Evolutionary conservation across 352 stramenopile species (phyloP).

Genomic region (Sclerospora graminicola): DNA sequence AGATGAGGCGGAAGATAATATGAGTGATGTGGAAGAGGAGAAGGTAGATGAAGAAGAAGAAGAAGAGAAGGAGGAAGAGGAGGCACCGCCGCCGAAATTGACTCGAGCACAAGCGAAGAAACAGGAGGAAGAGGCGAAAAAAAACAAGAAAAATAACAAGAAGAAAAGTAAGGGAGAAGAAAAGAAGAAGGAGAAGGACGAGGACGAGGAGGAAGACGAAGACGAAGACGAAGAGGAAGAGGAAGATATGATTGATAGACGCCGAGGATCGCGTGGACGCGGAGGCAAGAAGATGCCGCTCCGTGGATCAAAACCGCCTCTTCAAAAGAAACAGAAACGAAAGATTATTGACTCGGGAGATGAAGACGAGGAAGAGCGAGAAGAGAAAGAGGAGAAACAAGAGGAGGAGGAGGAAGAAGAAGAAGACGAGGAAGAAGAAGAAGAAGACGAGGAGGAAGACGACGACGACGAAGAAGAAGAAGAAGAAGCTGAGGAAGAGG

Average conservation of each 20-base stretch:
- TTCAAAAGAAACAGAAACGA: constrained; percentile 22
- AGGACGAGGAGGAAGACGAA: constrained; percentile 37
- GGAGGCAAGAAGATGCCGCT: constrained; percentile 12
- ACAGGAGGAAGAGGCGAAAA: constrained; percentile 23
- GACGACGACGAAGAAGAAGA: constrained; percentile 8
- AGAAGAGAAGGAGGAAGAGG: constrained; percentile 21
- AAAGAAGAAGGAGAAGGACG: constrained; percentile 33
- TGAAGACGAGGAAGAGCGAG: constrained; percentile 19
- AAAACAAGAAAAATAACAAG: constrained; percentile 20
- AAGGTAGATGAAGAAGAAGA: constrained; percentile 24
- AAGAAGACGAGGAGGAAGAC: constrained; percentile 15
- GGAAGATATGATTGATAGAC: constrained; percentile 19
- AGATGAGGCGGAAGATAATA: constrained; percentile 30
- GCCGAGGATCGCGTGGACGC: constrained; percentile 5
- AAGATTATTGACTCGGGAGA: constrained; percentile 32
- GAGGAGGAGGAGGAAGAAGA: constrained; percentile 17
- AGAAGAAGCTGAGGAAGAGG: constrained; percentile 8
- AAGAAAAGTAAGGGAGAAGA: constrained; percentile 25
- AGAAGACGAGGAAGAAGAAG: constrained; percentile 12
- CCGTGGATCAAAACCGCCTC: constrained; percentile 13
- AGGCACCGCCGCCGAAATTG: constrained; percentile 23
- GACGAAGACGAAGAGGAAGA: constrained; percentile 37
- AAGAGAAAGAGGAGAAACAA: constrained; percentile 16
- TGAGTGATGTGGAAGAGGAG: constrained; percentile 15
- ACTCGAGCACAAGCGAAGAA: constrained; percentile 26